Evolutionary conservation across 768 basidiomycete genomes (phyloP).

Genomic region (Lentinula lateritia): DNA sequence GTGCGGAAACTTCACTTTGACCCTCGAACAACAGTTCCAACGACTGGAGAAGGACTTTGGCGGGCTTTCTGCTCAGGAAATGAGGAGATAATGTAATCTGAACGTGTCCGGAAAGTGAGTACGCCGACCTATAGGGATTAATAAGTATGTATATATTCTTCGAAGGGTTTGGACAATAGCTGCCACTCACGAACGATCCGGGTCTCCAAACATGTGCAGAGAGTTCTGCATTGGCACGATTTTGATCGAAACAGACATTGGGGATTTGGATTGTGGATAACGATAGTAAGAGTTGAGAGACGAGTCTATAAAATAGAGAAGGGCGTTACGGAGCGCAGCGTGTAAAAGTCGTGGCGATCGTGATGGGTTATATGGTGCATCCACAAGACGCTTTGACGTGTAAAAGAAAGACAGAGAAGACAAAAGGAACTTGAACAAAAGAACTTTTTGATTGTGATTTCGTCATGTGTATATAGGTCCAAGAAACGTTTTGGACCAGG

Average conservation of each 20-base stretch:
- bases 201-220: slow-evolving; percentile 68
- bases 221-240: slow-evolving; percentile 53
- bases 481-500: not conserved
- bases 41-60: slow-evolving; percentile 58
- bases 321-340: not conserved
- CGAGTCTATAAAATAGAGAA: too few species aligned
- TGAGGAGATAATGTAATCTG: slow-evolving; percentile 56
- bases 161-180: not conserved
- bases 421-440: slow-evolving; percentile 20
- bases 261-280: not conserved
- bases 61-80: slow-evolving; percentile 40
- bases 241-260: slow-evolving; percentile 63
- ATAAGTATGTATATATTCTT: not conserved
- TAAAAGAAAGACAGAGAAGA: too few species aligned
- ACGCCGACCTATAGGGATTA: slow-evolving; percentile 58
- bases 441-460: not conserved
- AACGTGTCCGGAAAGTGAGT: slow-evolving; percentile 83
- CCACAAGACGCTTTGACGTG: not conserved
- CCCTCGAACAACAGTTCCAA: slow-evolving; percentile 80
- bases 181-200: slow-evolving; percentile 53
- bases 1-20: slow-evolving; percentile 69
- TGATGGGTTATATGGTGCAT: not conserved
- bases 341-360: slow-evolving; percentile 3
- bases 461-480: not conserved
- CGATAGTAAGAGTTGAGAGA: not conserved